A percentile compares a stretch with the other conserved stretches of the same genome.
Conservation (phyloP, 352 stramenopile species). For the Globisporangium canariense region DNA sequence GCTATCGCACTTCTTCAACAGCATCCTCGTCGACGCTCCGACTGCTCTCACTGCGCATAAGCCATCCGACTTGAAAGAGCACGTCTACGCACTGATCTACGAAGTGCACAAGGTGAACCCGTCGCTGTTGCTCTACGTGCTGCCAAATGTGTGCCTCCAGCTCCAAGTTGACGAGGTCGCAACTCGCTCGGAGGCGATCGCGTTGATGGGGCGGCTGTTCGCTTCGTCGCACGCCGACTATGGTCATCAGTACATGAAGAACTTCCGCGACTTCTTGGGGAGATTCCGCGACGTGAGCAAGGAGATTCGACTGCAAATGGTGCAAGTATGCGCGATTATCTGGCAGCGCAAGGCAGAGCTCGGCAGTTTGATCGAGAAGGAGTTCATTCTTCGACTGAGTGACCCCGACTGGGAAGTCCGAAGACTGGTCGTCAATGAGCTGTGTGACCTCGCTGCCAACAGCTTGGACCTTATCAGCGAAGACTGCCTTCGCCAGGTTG, state of each 20-base stretch:
- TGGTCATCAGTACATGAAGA: slow-evolving; percentile 75
- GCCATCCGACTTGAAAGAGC: slow-evolving; percentile 65
- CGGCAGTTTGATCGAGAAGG: slow-evolving; percentile 54
- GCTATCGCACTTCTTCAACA: slow-evolving; percentile 82
- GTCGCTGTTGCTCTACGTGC: slow-evolving; percentile 71
- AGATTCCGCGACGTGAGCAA: slow-evolving; percentile 86
- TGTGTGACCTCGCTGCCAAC: slow-evolving; percentile 80
- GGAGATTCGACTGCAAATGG: slow-evolving; percentile 84
- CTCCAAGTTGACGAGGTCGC: slow-evolving; percentile 85
- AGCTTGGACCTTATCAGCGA: slow-evolving; percentile 63
- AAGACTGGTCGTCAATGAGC: slow-evolving; percentile 66
- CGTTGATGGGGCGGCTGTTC: slow-evolving; percentile 78
- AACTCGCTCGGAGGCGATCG: slow-evolving; percentile 72
- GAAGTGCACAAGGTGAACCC: slow-evolving; percentile 79
- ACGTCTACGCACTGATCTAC: slow-evolving; percentile 83
- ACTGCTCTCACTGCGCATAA: slow-evolving; percentile 24
- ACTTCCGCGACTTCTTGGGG: slow-evolving; percentile 81
- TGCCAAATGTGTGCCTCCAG: slow-evolving; percentile 85
- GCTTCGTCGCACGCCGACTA: slow-evolving; percentile 72
- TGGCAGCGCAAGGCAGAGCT: slow-evolving; percentile 72
- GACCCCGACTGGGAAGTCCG: slow-evolving; percentile 85
- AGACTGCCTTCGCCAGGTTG: slow-evolving; percentile 63
- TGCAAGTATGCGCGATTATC: slow-evolving; percentile 65
- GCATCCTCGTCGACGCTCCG: slow-evolving; percentile 58
- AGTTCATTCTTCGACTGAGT: slow-evolving; percentile 66